Evolutionary conservation across 169 alveolate genomes (phyloP), one percentile per base, ranked within the genome.

Genomic region (Eimeria falciformis): DNA sequence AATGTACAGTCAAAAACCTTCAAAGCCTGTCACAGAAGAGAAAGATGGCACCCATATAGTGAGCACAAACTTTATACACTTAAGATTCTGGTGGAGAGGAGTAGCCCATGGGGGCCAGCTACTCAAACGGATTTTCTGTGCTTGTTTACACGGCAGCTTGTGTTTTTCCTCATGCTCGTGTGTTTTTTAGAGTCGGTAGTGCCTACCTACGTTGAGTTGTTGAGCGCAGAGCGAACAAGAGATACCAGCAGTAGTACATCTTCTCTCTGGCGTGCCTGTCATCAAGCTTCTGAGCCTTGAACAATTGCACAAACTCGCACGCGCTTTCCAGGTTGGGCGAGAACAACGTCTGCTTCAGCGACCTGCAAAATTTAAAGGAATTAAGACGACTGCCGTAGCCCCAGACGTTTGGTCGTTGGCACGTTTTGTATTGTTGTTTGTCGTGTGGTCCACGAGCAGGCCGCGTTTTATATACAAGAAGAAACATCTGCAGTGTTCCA

Each of bases 231-330:
- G 90, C 45, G 90, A 55, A 33, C 77, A 25, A 55, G 90, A 81
- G 29, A 37, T 81, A 33, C 90, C 90, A 18, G 77, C 33, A 27
- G 84, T 88, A 78, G 58, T 75, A 25, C 75, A 88, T 12, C 86
- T 88, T 58, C 88, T 88, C 18, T 68, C 84, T 17, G 71, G 84
- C 12, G 93, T 88, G 29, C 93, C 84, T 9, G 93, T 88, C 71
- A 88, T 88, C 68, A 88, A 88, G 65, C 37, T 88, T 75, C 86
- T 88, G 58, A 46, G 56, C 14, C 65, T 46, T 50, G 81, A 53
- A n/a, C 66, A 53, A 23, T 68, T 88, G 46, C 55, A 56, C 18
- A 81, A 29, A 37, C 89, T 88, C 29, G 79, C 93, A 25, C 37
- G 56, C 14, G 93, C 93, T 43, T 88, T 88, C 66, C 46, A 88